These are phyloP conservation scores for Petasospora fabianii DNA, from an alignment of 1,139 yeast species.

Conservation along the genomic window DNA sequence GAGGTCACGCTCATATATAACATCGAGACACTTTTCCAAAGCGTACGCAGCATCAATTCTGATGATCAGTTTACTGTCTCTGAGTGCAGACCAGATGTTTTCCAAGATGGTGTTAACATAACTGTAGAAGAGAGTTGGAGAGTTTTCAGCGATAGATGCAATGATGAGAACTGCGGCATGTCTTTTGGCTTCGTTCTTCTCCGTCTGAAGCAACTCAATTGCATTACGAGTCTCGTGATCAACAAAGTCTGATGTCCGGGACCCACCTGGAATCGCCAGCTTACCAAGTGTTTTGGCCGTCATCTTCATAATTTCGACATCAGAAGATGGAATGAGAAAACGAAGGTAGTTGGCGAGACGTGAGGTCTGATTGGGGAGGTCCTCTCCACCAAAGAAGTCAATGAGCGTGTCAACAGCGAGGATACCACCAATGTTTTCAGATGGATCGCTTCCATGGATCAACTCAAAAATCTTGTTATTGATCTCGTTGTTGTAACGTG, in stretches of 20 bases:
- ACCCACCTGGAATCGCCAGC: conserved; percentile 84
- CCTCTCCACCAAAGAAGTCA: conserved; percentile 70
- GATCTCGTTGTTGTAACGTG: conserved; percentile 78
- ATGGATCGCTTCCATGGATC: conserved; percentile 67
- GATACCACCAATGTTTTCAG: conserved; percentile 83
- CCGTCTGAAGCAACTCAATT: conserved; percentile 84
- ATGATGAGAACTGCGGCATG: conserved; percentile 89
- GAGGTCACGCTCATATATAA: conserved; percentile 76
- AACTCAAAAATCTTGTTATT: conserved; percentile 86
- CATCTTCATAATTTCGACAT: conserved; percentile 76
- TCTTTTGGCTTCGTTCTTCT: conserved; percentile 76
- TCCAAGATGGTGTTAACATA: conserved; percentile 78
- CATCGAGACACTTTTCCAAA: conserved; percentile 70
- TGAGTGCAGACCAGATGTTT: conserved; percentile 81
- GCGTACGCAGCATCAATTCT: conserved; percentile 85
- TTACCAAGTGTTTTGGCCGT: conserved; percentile 88
- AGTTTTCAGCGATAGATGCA: conserved; percentile 78
- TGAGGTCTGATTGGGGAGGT: conserved; percentile 83
- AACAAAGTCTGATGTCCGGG: conserved; percentile 86
- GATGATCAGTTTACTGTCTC: conserved; percentile 72
- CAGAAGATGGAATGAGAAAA: conserved; percentile 76
- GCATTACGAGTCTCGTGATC: conserved; percentile 89
- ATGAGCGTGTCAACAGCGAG: conserved; percentile 86
- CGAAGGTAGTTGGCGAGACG: conserved; percentile 85
- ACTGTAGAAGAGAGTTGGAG: conserved; percentile 79